These are phyloP conservation scores for Aspergillus ustus DNA, from an alignment of 2,329 filamentous ascomycete species.

Conservation along the genomic window DNA sequence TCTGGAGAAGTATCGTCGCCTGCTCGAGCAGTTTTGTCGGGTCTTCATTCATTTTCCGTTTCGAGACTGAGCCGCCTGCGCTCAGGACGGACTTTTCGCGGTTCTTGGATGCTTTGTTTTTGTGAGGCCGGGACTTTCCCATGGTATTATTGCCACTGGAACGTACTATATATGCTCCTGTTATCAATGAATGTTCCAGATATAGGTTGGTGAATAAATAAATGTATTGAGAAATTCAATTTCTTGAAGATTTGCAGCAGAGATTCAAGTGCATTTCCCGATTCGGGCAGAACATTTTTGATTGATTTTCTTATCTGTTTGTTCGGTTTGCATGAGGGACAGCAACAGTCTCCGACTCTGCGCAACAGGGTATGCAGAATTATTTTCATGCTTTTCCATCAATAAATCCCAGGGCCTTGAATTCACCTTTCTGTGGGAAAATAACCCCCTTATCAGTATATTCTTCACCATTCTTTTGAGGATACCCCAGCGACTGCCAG, in stretches of 20 bases:
- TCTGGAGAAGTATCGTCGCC: conserved; percentile 61
- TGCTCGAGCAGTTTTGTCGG: conserved; percentile 61
- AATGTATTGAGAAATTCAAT: background rate
- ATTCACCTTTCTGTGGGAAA: background rate
- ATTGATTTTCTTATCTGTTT: conserved; percentile 41
- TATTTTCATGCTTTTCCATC: conserved; percentile 9
- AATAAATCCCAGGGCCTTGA: conserved; percentile 6
- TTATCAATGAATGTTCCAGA: background rate
- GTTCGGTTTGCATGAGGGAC: conserved; percentile 47
- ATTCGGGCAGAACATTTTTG: conserved; percentile 34
- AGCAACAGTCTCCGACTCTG: conserved; percentile 25
- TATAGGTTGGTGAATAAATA: conserved; percentile 2
- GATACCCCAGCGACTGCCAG: background rate
- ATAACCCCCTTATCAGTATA: background rate
- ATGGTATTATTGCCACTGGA: conserved; percentile 39
- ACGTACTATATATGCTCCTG: conserved; percentile 17
- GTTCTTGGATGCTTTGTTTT: conserved; percentile 48
- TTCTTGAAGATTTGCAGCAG: conserved; percentile 13
- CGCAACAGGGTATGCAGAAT: conserved; percentile 19
- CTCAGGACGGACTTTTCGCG: conserved; percentile 50
- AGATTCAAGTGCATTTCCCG: conserved; percentile 22
- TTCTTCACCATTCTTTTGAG: background rate
- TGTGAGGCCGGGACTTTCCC: conserved; percentile 58
- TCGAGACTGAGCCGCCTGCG: conserved; percentile 43
- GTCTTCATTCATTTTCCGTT: conserved; percentile 54